phyloP scores from a whole-genome alignment of 148 eudicot genomes.

The Fallopia convolvulus region DNA sequence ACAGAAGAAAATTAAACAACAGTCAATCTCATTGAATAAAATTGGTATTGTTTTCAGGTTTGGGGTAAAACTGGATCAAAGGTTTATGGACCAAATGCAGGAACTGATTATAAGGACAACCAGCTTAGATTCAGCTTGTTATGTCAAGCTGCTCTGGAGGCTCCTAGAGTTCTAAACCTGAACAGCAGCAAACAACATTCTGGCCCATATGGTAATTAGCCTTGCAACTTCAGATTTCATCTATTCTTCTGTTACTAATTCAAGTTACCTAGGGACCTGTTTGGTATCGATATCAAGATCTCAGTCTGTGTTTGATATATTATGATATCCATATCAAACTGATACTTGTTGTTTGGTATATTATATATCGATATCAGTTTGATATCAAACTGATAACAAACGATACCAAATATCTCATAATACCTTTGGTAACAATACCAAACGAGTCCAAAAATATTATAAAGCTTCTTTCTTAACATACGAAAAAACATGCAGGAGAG shows the following conservation, averaged over 20 bases:
- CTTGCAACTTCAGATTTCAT: background rate
- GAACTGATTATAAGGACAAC: slow-evolving; percentile 69
- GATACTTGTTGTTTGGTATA: too few species aligned
- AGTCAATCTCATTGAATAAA: background rate
- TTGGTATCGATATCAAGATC: background rate
- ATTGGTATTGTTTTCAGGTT: slow-evolving; percentile 38
- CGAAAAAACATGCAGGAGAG: slow-evolving; percentile 51
- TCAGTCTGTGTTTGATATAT: background rate
- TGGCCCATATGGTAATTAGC: slow-evolving; percentile 72
- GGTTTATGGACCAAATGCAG: slow-evolving; percentile 80
- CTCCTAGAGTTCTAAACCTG: slow-evolving; percentile 72
- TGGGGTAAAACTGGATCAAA: slow-evolving; percentile 92
- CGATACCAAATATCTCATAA: too few species aligned
- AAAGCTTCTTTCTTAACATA: background rate
- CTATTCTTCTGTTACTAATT: background rate
- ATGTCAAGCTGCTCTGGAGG: slow-evolving; percentile 98
- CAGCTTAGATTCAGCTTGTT: slow-evolving; percentile 71
- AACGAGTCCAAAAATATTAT: background rate
- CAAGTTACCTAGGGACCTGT: background rate
- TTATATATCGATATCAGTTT: too few species aligned
- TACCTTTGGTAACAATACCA: too few species aligned
- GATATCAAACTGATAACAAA: too few species aligned
- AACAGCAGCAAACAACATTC: slow-evolving; percentile 57
- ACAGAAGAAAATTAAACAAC: background rate
- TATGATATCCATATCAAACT: too few species aligned